phyloP scores from a whole-genome alignment of 257 asterid genomes.

The Verbena officinalis region DNA sequence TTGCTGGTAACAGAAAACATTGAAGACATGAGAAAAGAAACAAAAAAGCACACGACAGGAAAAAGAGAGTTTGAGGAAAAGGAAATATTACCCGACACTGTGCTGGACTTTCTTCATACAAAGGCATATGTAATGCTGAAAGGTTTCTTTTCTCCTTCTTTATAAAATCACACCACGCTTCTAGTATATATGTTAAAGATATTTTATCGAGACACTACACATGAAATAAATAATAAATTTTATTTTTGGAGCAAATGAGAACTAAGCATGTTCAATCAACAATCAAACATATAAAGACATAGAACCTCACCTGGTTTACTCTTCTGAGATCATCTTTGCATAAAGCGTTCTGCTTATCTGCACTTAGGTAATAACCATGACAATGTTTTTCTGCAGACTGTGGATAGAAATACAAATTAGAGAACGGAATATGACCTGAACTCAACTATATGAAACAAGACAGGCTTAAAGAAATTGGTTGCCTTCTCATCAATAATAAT shows the following conservation, averaged over 20 bases:
- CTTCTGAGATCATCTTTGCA: constrained; percentile 25
- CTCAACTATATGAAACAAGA: no score
- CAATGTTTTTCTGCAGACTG: constrained; percentile 39
- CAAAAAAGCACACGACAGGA: no score
- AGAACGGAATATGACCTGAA: no score
- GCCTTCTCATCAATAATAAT: no score
- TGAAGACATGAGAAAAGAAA: neutral
- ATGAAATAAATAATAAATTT: neutral
- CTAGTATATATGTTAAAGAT: neutral
- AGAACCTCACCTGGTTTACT: constrained; percentile 28
- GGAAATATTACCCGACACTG: constrained; percentile 35
- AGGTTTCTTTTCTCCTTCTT: no score
- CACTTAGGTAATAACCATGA: constrained; percentile 18
- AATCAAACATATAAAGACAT: neutral
- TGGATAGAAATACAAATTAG: no score
- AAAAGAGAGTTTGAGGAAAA: neutral
- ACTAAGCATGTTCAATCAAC: neutral
- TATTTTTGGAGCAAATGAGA: no score
- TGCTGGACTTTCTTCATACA: no score
- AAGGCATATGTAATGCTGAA: no score
- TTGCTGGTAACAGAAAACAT: no score
- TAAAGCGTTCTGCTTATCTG: constrained; percentile 20
- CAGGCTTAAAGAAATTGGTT: no score
- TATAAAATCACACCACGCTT: constrained; percentile 26
- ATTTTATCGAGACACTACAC: constrained; percentile 32